phyloP scores from a whole-genome alignment of 1,284 basidiomycete genomes.

The Testicularia cyperi region DNA sequence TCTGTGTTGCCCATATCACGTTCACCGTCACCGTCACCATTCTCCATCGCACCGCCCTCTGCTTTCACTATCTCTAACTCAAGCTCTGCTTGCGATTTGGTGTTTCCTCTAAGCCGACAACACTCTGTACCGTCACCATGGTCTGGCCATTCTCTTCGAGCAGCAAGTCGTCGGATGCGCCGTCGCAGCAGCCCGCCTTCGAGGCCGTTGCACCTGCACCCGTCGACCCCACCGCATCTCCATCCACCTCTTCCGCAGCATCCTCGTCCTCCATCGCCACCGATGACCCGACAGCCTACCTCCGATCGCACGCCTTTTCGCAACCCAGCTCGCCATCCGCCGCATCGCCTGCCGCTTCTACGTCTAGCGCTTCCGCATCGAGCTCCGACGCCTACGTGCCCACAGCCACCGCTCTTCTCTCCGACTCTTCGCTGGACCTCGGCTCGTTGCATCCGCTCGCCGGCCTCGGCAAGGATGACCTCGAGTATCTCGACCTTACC shows the following conservation, averaged over 20 bases:
- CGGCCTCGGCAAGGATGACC: constrained; percentile 53
- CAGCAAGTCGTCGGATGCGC: constrained; percentile 19
- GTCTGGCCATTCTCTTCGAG: constrained; percentile 40
- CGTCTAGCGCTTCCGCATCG: not conserved
- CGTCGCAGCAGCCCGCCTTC: constrained; percentile 26
- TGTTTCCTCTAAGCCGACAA: not conserved
- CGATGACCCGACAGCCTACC: constrained; percentile 37
- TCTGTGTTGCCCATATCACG: no score
- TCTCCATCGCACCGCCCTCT: not conserved
- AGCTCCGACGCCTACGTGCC: constrained; percentile 71
- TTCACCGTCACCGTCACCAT: not conserved
- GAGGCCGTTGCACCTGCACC: constrained; percentile 27
- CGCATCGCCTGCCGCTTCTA: not conserved
- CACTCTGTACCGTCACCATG: constrained; percentile 9
- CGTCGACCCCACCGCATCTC: constrained; percentile 10
- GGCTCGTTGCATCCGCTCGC: constrained; percentile 71
- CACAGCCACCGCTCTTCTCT: constrained; percentile 90
- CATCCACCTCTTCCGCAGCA: not conserved
- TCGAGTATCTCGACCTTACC: constrained; percentile 60
- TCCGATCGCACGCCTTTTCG: constrained; percentile 45
- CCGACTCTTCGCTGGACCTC: constrained; percentile 78
- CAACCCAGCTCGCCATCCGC: not conserved
- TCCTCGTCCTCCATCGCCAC: constrained; percentile 7
- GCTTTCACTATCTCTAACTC: not conserved
- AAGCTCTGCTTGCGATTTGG: no score